Evolutionary conservation across 1,139 yeast species (phyloP).

Genomic region (Pichia sp.): DNA sequence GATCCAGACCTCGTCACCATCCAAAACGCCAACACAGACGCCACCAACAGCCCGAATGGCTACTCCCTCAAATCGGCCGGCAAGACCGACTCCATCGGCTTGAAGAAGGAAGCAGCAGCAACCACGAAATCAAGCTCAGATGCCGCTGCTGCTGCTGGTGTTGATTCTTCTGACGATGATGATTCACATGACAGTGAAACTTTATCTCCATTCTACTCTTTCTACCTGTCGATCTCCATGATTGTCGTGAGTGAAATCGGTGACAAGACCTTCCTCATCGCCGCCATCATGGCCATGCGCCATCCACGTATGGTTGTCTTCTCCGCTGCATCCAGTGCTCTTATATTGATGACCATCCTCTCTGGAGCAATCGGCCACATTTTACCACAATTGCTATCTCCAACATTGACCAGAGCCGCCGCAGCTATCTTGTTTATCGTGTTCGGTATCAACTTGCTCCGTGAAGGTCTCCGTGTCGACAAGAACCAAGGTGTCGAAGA

Average conservation of each 20-base stretch:
- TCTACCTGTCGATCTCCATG: conserved; percentile 56
- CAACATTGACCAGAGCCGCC: conserved; percentile 71
- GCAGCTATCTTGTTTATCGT: conserved; percentile 82
- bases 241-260: conserved; percentile 93
- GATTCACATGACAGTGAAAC: conserved; percentile 8
- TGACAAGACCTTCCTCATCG: conserved; percentile 94
- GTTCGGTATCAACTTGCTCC: conserved; percentile 74
- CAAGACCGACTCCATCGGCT: neutral
- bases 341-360: conserved; percentile 85
- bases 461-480: conserved; percentile 83
- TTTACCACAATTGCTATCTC: conserved; percentile 79
- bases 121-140: no score
- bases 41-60: neutral
- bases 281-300: conserved; percentile 98
- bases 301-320: conserved; percentile 81
- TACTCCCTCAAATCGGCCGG: neutral
- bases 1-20: conserved; percentile 27
- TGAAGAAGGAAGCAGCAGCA: no score
- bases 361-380: conserved; percentile 94
- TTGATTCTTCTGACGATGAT: neutral
- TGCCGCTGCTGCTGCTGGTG: neutral
- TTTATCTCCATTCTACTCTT: conserved; percentile 15
- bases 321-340: conserved; percentile 82
- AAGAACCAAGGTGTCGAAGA: conserved; percentile 85
- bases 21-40: conserved; percentile 14